Evolutionary conservation across 129 eudicot species (phyloP).

Genomic region (Tagetes erecta): DNA sequence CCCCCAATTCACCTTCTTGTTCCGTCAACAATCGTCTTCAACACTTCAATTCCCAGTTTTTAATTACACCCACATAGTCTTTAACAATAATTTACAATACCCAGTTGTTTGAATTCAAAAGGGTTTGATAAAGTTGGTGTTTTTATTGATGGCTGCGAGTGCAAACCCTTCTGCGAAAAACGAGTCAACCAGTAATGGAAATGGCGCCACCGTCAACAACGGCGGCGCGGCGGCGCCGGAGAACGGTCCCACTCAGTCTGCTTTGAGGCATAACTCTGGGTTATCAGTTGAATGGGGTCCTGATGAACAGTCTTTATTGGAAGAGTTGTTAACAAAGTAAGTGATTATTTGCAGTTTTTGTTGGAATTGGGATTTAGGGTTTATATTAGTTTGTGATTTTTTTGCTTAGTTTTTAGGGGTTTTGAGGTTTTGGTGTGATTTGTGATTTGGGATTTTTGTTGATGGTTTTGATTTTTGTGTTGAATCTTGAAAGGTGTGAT

Average conservation of each 20-base stretch:
- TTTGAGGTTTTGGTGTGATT: neutral
- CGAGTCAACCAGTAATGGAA: conserved; percentile 46
- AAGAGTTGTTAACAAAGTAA: conserved; percentile 55
- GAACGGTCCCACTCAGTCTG: conserved; percentile 64
- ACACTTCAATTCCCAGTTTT: conserved; percentile 5
- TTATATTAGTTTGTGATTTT: neutral
- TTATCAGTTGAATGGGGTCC: conserved; percentile 63
- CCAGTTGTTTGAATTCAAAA: neutral
- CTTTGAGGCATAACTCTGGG: conserved; percentile 85
- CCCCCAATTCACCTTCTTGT: neutral
- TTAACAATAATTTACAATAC: neutral
- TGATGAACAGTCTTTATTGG: conserved; percentile 74
- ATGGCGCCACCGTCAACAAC: conserved; percentile 42
- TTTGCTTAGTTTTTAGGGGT: conserved; percentile 14
- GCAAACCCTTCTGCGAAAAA: conserved; percentile 63
- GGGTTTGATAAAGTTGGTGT: neutral
- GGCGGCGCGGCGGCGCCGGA: conserved; percentile 57
- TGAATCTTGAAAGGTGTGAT: conserved; percentile 25
- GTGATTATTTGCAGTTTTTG: conserved; percentile 2
- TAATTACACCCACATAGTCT: conserved; percentile 24
- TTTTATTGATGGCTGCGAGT: conserved; percentile 68
- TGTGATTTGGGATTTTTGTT: neutral
- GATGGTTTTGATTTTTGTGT: neutral
- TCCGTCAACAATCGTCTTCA: conserved; percentile 15
- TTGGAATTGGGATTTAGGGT: conserved; percentile 6